Base-by-base conservation (phyloP, 2,329 filamentous ascomycete genomes). In the Endoconidiophora laricicola region DNA sequence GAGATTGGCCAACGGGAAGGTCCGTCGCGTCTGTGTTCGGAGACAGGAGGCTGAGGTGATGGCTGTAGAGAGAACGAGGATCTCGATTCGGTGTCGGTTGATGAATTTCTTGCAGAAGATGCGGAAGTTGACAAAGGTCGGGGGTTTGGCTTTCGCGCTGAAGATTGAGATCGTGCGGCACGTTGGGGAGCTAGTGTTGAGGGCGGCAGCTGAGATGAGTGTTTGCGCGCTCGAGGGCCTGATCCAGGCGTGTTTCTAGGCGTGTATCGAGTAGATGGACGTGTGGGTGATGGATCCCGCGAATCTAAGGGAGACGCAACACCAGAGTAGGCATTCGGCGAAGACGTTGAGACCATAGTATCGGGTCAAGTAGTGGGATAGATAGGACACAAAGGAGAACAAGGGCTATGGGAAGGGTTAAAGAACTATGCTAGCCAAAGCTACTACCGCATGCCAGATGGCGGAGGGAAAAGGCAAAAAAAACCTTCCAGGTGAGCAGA, bases 1-100 rank as follows among this genome's bases (percentile, higher is more conserved):
- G 84, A 88, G 54, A 82, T 66, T 23, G 85, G 83, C 83, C 84
- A 90, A 64, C 81, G 75, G 55, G 78, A 78, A 48, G 46, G 26
- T 14, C 50, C 50, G 46, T 52, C 50, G 38, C 51, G 52, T 52
- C 44, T 50, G 23, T 43, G 33, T 36, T 48, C 49, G 9, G 42
- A 24, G 23, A 54, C 52, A 14, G 49, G 33, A 16, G 49, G 49
- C 22, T 45, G 24, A 33, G 26, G 14, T 5, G 22, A 42, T 18
- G 37, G 9, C n/a, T 22, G 41, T 33, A 42, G 24, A n/a, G 23
- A 23, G 24, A 44, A 52, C 12, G 46, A 72, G 52, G 79, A 73
- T 59, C 62, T 72, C 39, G 70, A 59, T 48, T 81, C 72, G 47
- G 68, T 41, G 23, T 40, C 61, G 7, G 29, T 33, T 12, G 12